A percentile compares a stretch with the other conserved stretches of the same genome.
Conservation (phyloP, 73 alveolate genomes). For the Stentor coeruleus region DNA sequence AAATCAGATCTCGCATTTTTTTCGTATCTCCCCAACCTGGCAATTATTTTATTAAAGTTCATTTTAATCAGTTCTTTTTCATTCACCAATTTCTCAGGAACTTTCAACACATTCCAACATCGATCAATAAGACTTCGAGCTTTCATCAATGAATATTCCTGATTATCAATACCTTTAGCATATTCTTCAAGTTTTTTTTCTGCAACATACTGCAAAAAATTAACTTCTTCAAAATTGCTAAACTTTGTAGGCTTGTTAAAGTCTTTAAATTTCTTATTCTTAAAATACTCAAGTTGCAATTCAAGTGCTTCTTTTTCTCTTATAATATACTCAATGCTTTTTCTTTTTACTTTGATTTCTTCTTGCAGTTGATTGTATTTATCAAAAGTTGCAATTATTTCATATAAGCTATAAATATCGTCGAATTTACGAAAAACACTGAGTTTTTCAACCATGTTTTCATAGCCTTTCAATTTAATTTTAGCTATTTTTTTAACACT, state of each 20-base stretch:
- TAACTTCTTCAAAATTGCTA: background rate
- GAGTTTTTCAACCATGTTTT: background rate
- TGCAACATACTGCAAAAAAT: background rate
- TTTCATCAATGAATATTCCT: background rate
- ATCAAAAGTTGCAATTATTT: background rate
- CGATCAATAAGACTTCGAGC: background rate
- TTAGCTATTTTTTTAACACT: background rate
- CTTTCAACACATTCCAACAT: background rate
- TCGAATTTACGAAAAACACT: background rate
- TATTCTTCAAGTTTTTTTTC: background rate
- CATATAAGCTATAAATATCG: background rate
- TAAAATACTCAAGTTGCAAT: background rate
- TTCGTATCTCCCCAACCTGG: too few species aligned
- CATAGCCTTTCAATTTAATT: background rate
- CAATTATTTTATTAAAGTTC: too few species aligned
- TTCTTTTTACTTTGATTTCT: background rate
- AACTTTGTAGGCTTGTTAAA: background rate
- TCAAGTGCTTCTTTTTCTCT: conserved; percentile 4
- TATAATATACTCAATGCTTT: background rate
- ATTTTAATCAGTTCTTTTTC: too few species aligned
- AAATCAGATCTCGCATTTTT: too few species aligned
- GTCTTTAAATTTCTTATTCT: background rate
- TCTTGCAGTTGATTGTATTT: background rate
- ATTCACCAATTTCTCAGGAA: background rate
- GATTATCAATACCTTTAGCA: background rate